Evolutionary conservation across 2,329 filamentous ascomycete genomes (phyloP), one percentile per base, ranked within the genome.

Genomic region (Ophiostoma himal-ulmi): DNA sequence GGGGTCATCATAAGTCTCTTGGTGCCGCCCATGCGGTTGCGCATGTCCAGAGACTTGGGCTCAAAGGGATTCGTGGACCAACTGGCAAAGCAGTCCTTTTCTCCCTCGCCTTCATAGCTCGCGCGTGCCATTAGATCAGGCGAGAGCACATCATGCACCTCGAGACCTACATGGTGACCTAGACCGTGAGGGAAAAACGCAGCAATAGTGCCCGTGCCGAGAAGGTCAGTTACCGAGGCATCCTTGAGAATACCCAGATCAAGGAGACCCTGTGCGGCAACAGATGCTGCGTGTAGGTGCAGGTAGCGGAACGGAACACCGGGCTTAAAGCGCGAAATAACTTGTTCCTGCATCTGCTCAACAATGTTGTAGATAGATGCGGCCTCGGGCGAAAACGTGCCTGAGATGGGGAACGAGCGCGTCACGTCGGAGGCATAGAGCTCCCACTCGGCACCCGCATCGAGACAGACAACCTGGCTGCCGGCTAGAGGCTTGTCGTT

Each of bases 401-500:
- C 91, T 17, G 84, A 86, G 30, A 97, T 81, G 5, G 94, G 94
- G 74, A 97, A 88, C 0, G 94, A 95, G 52, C 94, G 88, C 0
- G 95, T 98, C 37, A 98, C 88, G 78, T 98, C 94, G 71, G 91
- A 91, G 39, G 93, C 93, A 78, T 99, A 98, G 75, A 91, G 89
- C 67, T 88, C 81, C 80, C 89, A 96, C 79, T 98, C 94, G 74
- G 89, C 91, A 2, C 93, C 94, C 1, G 94, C 94, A 77, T 99
- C 94, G 5, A 99, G 83, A 26, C 96, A 89, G 41, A 98, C 82
- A 39, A 94, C 84, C 76, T 94, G 88, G 71, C 89, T 86, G 36
- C 89, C 88, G 2, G 81, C 81, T 22, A 98, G 85, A 1, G 88
- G 80, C 75, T 91, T 85, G 76, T 96, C 85, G 77, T 99, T 98